Evolutionary conservation across 164 flowering plant genomes (phyloP).

Genomic region (Aristolochia californica): DNA sequence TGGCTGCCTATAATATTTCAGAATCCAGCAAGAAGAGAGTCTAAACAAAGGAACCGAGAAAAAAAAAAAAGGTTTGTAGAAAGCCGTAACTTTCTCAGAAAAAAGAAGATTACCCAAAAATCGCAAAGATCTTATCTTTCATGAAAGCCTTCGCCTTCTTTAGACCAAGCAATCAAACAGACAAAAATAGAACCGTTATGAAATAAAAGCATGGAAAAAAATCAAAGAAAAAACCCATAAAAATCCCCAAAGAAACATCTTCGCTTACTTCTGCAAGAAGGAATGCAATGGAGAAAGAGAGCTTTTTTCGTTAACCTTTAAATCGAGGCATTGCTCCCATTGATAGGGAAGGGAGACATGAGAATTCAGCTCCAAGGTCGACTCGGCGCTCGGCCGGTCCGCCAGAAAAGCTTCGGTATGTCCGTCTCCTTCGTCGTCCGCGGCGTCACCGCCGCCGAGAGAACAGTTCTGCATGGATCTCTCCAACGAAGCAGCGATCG

Average conservation of each 20-base stretch:
- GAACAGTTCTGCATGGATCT: conserved; percentile 66
- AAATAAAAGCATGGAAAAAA: not conserved
- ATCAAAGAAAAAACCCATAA: not conserved
- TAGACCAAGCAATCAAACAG: not conserved
- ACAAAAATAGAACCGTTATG: not conserved
- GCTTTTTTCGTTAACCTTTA: conserved; percentile 38
- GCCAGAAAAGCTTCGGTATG: conserved; percentile 10
- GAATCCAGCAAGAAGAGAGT: not conserved
- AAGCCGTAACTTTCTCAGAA: not conserved
- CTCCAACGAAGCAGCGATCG: conserved; percentile 59
- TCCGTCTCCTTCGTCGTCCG: conserved; percentile 9
- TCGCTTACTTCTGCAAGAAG: not conserved
- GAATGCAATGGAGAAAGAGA: not conserved
- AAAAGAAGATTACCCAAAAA: not conserved
- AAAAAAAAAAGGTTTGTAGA: not conserved
- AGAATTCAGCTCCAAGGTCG: conserved; percentile 64
- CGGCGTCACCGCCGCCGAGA: conserved; percentile 20
- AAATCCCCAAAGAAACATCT: not conserved
- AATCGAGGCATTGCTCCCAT: conserved; percentile 97
- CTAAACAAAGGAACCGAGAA: not conserved
- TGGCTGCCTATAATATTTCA: too few species aligned
- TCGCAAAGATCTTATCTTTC: too few species aligned
- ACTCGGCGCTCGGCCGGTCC: conserved; percentile 12
- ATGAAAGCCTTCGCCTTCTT: not conserved
- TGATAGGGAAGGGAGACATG: conserved; percentile 62